Evolutionary conservation across 2,329 filamentous ascomycete genomes (phyloP), one percentile per base, ranked within the genome.

Genomic region (Cladosporium phlei): DNA sequence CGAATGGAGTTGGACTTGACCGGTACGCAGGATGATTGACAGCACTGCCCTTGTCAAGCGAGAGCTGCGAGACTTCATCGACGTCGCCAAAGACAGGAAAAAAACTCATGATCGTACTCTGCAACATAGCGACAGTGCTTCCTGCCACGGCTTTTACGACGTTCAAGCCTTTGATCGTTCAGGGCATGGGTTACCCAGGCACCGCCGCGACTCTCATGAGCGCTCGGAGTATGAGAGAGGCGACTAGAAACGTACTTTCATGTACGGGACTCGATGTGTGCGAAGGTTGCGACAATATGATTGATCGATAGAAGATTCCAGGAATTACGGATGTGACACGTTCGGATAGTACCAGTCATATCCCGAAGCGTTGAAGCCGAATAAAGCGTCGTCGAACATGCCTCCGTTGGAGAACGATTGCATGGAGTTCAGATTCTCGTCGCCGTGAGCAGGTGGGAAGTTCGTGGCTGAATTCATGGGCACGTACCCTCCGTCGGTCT

Each of bases 281-380:
- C n/a, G n/a, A n/a, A n/a, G n/a, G n/a, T n/a, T n/a, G n/a, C n/a
- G n/a, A n/a, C n/a, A n/a, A n/a, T n/a, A n/a, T n/a, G n/a, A n/a
- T n/a, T n/a, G n/a, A n/a, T n/a, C n/a, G n/a, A n/a, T n/a, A n/a
- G n/a, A n/a, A n/a, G n/a, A n/a, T n/a, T n/a, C n/a, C n/a, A n/a
- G n/a, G n/a, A n/a, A 24, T 32, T 43, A 43, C 24, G n/a, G 21
- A 12, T 43, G 8, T 16, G 24, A n/a, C 5, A 32, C 11, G 17
- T 37, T 45, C 4, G 42, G 32, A 14, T 45, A 35, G 17, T 45
- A 45, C 42, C 42, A 45, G 20, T 55, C 51, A 19, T 52, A 54
- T 21, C 53, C 52, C 2, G 60, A 62, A 8, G 60, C 59, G 50
- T 66, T 64, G 34, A 65, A 64, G 1, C 62, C 61, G 47, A 66